Evolutionary conservation across 495 filamentous ascomycete species (phyloP).

Genomic region (Parathielavia appendiculata): DNA sequence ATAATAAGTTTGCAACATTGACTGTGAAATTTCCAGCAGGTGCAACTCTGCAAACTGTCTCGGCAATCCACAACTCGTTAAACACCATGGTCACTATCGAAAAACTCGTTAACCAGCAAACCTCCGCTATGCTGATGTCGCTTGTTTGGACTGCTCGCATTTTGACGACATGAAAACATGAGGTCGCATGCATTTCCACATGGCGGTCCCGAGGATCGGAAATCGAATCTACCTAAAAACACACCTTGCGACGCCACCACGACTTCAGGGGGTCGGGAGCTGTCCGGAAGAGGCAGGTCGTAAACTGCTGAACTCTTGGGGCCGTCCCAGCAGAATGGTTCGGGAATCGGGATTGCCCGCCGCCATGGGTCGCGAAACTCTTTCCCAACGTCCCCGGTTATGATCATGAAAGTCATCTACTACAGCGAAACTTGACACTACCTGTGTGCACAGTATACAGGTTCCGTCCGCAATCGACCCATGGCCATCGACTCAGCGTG

Average conservation of each 20-base stretch:
- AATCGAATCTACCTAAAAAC: conserved; percentile 2
- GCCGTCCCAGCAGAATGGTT: conserved; percentile 21
- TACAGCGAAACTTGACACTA: no score
- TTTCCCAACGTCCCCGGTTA: neutral
- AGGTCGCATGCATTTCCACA: conserved; percentile 5
- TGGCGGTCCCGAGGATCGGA: conserved; percentile 7
- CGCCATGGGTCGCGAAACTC: conserved; percentile 11
- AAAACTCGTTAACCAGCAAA: neutral
- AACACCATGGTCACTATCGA: neutral
- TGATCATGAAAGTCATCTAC: no score
- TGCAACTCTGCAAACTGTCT: neutral
- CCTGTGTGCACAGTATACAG: no score
- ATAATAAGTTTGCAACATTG: no score
- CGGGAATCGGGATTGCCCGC: conserved; percentile 19
- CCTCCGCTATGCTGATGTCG: neutral
- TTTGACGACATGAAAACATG: neutral
- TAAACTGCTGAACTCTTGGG: neutral
- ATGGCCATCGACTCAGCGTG: neutral
- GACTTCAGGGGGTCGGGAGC: neutral
- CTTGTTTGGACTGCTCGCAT: neutral
- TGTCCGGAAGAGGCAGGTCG: conserved; percentile 18
- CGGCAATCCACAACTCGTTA: neutral
- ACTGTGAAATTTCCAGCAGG: neutral
- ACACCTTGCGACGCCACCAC: conserved; percentile 6
- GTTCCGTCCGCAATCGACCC: neutral